Evolutionary conservation across 768 basidiomycete genomes (phyloP).

Genomic region (Epithele typhae): DNA sequence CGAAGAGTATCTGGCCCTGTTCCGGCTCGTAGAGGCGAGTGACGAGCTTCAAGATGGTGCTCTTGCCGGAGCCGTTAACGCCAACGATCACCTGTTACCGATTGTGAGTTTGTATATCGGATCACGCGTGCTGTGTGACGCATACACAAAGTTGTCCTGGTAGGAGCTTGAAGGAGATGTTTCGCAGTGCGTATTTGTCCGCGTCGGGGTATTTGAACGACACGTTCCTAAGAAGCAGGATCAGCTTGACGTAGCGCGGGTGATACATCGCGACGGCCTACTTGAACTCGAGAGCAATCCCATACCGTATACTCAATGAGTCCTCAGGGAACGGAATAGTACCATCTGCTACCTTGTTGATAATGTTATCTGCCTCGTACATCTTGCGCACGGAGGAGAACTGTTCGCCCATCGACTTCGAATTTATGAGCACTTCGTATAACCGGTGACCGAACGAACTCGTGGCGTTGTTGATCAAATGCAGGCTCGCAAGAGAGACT

Average conservation of each 20-base stretch:
- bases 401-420: not conserved
- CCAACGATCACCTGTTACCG: constrained; percentile 64
- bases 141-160: constrained; percentile 65
- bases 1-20: constrained; percentile 65
- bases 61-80: constrained; percentile 74
- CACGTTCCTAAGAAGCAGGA: constrained; percentile 47
- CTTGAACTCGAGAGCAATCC: constrained; percentile 58
- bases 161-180: constrained; percentile 66
- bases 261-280: constrained; percentile 12
- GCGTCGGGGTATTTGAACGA: constrained; percentile 64
- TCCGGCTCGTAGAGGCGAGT: constrained; percentile 65
- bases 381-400: not conserved
- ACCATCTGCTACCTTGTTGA: constrained; percentile 5
- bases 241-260: not conserved
- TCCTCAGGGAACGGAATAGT: constrained; percentile 11
- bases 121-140: constrained; percentile 1
- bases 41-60: constrained; percentile 73
- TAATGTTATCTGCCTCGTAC: constrained; percentile 1
- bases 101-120: constrained; percentile 1
- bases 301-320: constrained; percentile 29
- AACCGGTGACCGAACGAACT: constrained; percentile 13
- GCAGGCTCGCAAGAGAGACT: constrained; percentile 23
- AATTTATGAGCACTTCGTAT: not conserved
- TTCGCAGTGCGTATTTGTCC: constrained; percentile 46
- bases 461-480: constrained; percentile 22